Evolutionary conservation across 1,284 basidiomycete genomes (phyloP), one percentile per base, ranked within the genome.

Genomic region (Marasmius fiardii): DNA sequence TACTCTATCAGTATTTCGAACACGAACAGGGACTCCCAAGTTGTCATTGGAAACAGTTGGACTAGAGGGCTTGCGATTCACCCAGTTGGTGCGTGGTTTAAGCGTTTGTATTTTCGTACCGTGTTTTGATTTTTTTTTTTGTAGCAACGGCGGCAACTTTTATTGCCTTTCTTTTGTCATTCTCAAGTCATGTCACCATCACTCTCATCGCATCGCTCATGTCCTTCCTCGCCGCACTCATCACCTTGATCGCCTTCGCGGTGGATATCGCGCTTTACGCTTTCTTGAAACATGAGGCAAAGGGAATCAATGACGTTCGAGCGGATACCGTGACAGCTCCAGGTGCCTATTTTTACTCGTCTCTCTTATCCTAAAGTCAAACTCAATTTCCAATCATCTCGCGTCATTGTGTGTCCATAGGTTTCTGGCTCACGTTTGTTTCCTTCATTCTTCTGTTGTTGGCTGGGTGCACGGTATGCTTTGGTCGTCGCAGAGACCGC

Each of bases 351-450:
- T 34, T 54, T 24, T 18, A 43, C 26, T 21, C 12, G 34, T 16
- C 23, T 52, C 34, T 52, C 31, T 16, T 43, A 44, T 51, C 23
- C 11, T 34, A 51, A 18, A 48, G 51, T 33, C 33, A n/a, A 35
- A 47, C 26, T 35, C 55, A 20, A 18, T 47, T 20, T 51, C 34
- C 48, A n/a, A 54, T n/a, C n/a, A 39, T 31, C 52, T 51, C 60
- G 52, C 31, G 26, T n/a, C 33, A 14, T 21, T 49, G 52, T 33
- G 51, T 41, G 28, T 54, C 48, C 45, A 56, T 54, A 86, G 88
- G 79, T 8, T 87, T 90, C 69, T 91, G 88, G 88, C 69, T 90
- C 67, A 89, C 86, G 2, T 81, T 90, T 62, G 81, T 77, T n/a
- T 69, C 82, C 14, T 71, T 90, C 66, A 69, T 89, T 58, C 76